These are phyloP conservation scores for Cyclaneusma minus DNA, from an alignment of 2,329 filamentous ascomycete species.

Conservation along the genomic window DNA sequence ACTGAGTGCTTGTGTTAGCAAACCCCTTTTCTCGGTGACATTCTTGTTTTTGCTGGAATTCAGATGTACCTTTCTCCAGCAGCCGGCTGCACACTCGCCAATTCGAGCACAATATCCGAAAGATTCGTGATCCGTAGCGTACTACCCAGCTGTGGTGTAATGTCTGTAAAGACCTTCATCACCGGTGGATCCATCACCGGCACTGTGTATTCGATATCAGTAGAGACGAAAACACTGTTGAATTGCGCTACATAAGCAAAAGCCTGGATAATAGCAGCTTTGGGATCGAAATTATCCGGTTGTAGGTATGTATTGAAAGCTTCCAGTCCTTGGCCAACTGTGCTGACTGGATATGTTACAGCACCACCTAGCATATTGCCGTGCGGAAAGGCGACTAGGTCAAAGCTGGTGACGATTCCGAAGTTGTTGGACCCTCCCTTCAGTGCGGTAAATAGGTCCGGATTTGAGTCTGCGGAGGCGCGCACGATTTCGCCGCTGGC, in stretches of 20 bases:
- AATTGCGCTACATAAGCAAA: too few relatives aligned
- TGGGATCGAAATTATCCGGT: too few relatives aligned
- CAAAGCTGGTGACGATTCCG: constrained; percentile 32
- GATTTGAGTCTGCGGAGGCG: constrained; percentile 24
- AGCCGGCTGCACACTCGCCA: too few relatives aligned
- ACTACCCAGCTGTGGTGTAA: constrained; percentile 3
- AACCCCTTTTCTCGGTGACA: too few relatives aligned
- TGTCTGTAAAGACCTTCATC: constrained; percentile 2
- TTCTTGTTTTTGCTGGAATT: too few relatives aligned
- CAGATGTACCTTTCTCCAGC: too few relatives aligned
- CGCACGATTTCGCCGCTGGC: constrained; percentile 30
- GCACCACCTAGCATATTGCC: too few relatives aligned
- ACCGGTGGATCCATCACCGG: constrained; percentile 3
- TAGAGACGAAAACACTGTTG: constrained; percentile 2
- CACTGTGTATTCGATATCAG: constrained; percentile 4
- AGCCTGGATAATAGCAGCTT: too few relatives aligned
- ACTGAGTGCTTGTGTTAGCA: too few relatives aligned
- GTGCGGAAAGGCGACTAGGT: constrained; percentile 22
- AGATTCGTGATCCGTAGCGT: constrained; percentile 5
- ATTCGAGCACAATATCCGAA: constrained; percentile 5
- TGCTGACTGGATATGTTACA: too few relatives aligned
- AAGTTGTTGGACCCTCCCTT: constrained; percentile 41
- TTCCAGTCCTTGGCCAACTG: too few relatives aligned
- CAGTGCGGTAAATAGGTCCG: constrained; percentile 34
- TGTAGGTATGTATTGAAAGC: too few relatives aligned